phyloP scores from a whole-genome alignment of 2,329 filamentous ascomycete species.

The Orbilia ellipsospora region DNA sequence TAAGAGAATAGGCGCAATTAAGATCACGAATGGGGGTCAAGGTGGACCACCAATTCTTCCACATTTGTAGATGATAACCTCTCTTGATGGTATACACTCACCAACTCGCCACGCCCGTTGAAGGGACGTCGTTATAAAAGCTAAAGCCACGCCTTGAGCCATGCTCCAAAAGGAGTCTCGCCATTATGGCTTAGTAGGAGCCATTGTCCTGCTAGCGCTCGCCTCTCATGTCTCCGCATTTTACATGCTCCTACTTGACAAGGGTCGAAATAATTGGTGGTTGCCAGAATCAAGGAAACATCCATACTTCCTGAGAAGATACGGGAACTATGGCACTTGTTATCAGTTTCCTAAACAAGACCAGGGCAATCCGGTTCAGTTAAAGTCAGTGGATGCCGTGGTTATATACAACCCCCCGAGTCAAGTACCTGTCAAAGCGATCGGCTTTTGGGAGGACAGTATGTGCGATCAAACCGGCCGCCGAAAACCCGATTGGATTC shows the following conservation, averaged over 20 bases:
- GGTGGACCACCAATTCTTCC: no score
- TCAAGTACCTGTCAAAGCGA: not conserved
- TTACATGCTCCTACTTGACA: constrained; percentile 5
- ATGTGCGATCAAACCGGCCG: constrained; percentile 1
- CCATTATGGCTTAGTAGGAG: not conserved
- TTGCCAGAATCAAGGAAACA: not conserved
- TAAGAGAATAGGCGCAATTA: no score
- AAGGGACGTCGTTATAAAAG: no score
- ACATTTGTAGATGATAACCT: no score
- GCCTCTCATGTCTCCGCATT: not conserved
- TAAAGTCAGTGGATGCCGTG: constrained; percentile 11
- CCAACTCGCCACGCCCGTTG: no score
- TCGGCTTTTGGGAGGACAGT: constrained; percentile 9
- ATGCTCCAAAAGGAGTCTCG: not conserved
- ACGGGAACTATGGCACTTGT: constrained; percentile 1
- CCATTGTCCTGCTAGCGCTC: not conserved
- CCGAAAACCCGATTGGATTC: not conserved
- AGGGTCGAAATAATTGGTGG: constrained; percentile 9
- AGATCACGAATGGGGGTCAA: no score
- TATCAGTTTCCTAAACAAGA: not conserved
- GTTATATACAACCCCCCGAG: constrained; percentile 31
- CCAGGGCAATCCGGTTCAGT: not conserved
- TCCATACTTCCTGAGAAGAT: not conserved
- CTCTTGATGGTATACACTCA: no score
- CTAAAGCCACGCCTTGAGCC: no score